Conservation (phyloP, 352 stramenopile genomes). For the Globisporangium paddicum region DNA sequence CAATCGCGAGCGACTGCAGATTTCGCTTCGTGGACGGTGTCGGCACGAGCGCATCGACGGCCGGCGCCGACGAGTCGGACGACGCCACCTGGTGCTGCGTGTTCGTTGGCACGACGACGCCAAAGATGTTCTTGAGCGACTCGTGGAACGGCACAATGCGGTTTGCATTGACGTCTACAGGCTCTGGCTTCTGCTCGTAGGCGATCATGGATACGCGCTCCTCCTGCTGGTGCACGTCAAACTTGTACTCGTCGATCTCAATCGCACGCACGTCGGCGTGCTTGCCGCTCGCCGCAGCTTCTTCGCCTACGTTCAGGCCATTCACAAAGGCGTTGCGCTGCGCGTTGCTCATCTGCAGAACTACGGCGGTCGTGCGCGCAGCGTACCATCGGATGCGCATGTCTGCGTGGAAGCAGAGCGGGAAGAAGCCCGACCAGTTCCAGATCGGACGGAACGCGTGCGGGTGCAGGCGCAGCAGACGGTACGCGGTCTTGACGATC, state of each 20-base stretch:
- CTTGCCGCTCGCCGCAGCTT: constrained; percentile 34
- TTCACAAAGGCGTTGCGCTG: constrained; percentile 64
- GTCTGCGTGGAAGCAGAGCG: constrained; percentile 74
- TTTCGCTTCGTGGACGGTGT: constrained; percentile 73
- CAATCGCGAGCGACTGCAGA: constrained; percentile 78
- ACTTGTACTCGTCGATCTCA: constrained; percentile 52
- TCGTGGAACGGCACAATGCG: constrained; percentile 51
- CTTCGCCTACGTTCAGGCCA: constrained; percentile 41
- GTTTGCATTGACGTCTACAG: background rate
- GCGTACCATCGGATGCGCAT: constrained; percentile 54
- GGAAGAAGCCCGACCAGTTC: constrained; percentile 82
- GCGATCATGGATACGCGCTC: constrained; percentile 40
- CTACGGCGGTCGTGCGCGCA: constrained; percentile 42
- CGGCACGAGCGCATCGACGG: constrained; percentile 39
- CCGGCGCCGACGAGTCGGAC: background rate
- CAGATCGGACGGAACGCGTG: constrained; percentile 53
- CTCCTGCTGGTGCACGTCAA: constrained; percentile 37
- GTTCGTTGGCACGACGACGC: constrained; percentile 70
- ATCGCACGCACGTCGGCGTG: constrained; percentile 37
- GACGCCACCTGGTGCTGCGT: constrained; percentile 20
- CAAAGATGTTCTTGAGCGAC: constrained; percentile 78
- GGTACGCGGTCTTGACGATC: constrained; percentile 56
- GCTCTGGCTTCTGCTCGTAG: constrained; percentile 16
- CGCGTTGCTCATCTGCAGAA: constrained; percentile 65
- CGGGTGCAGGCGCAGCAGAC: constrained; percentile 47